Evolutionary conservation across 371 early-diverging fungal species (phyloP).

Genomic region (Mortierella sp.): DNA sequence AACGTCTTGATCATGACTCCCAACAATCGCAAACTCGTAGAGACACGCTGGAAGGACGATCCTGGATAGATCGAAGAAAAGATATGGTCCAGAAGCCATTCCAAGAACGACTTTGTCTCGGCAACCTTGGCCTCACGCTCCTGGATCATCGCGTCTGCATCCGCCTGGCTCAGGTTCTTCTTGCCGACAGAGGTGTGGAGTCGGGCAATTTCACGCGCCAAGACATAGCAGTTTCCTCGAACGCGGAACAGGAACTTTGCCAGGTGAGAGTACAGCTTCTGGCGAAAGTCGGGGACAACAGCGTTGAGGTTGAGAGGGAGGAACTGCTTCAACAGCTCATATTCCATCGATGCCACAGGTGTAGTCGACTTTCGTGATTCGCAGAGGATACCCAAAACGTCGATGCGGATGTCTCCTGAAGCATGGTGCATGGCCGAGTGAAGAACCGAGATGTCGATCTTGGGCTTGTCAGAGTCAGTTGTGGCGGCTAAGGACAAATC

Average conservation of each 20-base stretch:
- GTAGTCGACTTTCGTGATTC: slow-evolving; percentile 79
- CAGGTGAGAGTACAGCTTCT: slow-evolving; percentile 73
- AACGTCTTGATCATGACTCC: slow-evolving; percentile 64
- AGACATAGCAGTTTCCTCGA: slow-evolving; percentile 62
- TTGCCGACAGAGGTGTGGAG: slow-evolving; percentile 48
- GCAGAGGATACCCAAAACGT: slow-evolving; percentile 85
- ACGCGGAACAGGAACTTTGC: slow-evolving; percentile 69
- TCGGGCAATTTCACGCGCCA: slow-evolving; percentile 42
- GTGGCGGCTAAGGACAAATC: slow-evolving; percentile 2
- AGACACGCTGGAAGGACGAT: slow-evolving; percentile 73
- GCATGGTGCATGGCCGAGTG: slow-evolving; percentile 77
- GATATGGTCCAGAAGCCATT: slow-evolving; percentile 41
- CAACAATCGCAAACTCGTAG: slow-evolving; percentile 66
- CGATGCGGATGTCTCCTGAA: slow-evolving; percentile 82
- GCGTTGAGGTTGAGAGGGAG: slow-evolving; percentile 78
- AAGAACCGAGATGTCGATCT: slow-evolving; percentile 38
- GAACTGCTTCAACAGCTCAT: slow-evolving; percentile 68
- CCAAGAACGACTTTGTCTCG: slow-evolving; percentile 46
- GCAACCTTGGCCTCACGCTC: slow-evolving; percentile 38
- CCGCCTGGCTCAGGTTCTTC: slow-evolving; percentile 36
- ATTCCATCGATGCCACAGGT: slow-evolving; percentile 69
- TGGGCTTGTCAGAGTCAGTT: slow-evolving; percentile 14
- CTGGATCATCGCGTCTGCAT: slow-evolving; percentile 25
- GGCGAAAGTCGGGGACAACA: slow-evolving; percentile 86
- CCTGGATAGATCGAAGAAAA: slow-evolving; percentile 68